Percentiles rank a stretch among this genome's conserved stretches.
phyloP scores from a whole-genome alignment of 2,329 filamentous ascomycete species.

The Zasmidium cellare region DNA sequence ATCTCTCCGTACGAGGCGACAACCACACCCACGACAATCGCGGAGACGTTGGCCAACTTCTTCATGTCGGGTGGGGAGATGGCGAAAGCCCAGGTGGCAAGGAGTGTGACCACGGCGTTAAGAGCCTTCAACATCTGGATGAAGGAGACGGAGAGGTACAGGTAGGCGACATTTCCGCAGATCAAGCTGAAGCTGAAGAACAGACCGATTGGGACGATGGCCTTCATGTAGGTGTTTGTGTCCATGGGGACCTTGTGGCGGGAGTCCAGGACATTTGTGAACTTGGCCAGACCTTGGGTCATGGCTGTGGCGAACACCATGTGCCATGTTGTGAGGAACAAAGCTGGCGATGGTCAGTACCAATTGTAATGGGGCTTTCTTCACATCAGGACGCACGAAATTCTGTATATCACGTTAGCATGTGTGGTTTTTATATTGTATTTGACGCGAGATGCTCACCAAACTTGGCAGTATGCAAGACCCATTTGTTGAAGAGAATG shows the following conservation, averaged over 20 bases:
- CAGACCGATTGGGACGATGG: slow-evolving; percentile 90
- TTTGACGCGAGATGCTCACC: slow-evolving; percentile 42
- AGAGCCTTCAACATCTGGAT: slow-evolving; percentile 99
- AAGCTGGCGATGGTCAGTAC: slow-evolving; percentile 49
- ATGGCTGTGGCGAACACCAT: slow-evolving; percentile 88
- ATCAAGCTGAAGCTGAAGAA: slow-evolving; percentile 97
- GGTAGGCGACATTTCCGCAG: slow-evolving; percentile 92
- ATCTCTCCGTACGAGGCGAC: slow-evolving; percentile 96
- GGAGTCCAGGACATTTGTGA: slow-evolving; percentile 86
- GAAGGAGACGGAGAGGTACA: slow-evolving; percentile 93
- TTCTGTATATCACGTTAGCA: slow-evolving; percentile 16
- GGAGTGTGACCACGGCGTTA: slow-evolving; percentile 86
- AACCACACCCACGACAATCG: slow-evolving; percentile 91
- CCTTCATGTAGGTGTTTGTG: slow-evolving; percentile 83
- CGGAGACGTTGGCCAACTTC: slow-evolving; percentile 86
- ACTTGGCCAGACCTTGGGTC: slow-evolving; percentile 89
- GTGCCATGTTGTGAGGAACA: slow-evolving; percentile 95
- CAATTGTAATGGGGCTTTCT: not conserved
- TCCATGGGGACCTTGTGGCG: slow-evolving; percentile 98
- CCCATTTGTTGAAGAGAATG: slow-evolving; percentile 99
- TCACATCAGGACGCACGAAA: slow-evolving; percentile 14
- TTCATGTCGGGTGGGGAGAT: slow-evolving; percentile 81
- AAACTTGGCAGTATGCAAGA: slow-evolving; percentile 82
- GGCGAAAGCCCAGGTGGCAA: slow-evolving; percentile 85
- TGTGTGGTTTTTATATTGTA: not conserved